phyloP scores from a whole-genome alignment of 371 early-diverging fungal genomes.

The Encephalitozoon romaleae region DNA sequence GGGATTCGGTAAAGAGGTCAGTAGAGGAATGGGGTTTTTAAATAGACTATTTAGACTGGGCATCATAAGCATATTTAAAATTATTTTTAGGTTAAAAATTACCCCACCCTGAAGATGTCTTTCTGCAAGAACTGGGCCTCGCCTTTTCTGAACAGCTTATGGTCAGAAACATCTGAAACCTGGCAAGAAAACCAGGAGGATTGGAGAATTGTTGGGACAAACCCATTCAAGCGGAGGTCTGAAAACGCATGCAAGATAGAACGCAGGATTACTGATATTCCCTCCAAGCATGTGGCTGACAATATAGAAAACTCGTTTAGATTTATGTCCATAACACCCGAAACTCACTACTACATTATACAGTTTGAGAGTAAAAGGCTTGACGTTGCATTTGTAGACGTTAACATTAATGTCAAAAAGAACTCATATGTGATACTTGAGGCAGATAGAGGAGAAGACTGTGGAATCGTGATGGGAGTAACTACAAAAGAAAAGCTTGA shows the following conservation, averaged over 20 bases:
- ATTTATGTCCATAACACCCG: neutral
- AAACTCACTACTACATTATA: slow-evolving; percentile 49
- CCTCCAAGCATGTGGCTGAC: neutral
- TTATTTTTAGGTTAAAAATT: slow-evolving; percentile 6
- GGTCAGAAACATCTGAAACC: slow-evolving; percentile 30
- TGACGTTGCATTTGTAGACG: slow-evolving; percentile 44
- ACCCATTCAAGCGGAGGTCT: slow-evolving; percentile 25
- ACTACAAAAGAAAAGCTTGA: slow-evolving; percentile 41
- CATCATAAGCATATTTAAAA: neutral
- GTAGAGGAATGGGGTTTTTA: neutral
- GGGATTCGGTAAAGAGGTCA: neutral
- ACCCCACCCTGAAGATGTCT: slow-evolving; percentile 10
- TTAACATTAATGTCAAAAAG: slow-evolving; percentile 4
- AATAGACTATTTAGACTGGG: neutral
- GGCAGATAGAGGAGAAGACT: slow-evolving; percentile 62
- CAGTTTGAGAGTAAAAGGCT: slow-evolving; percentile 56
- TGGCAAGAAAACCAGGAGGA: slow-evolving; percentile 29
- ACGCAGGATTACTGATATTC: neutral
- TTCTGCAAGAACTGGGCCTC: slow-evolving; percentile 34
- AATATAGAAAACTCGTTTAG: neutral
- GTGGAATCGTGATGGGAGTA: slow-evolving; percentile 44
- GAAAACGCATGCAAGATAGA: slow-evolving; percentile 16
- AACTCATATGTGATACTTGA: slow-evolving; percentile 59
- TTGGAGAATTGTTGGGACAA: slow-evolving; percentile 46
- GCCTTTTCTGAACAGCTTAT: slow-evolving; percentile 36